phyloP scores from a whole-genome alignment of 2,329 filamentous ascomycete species.

The Verruconis gallopava region DNA sequence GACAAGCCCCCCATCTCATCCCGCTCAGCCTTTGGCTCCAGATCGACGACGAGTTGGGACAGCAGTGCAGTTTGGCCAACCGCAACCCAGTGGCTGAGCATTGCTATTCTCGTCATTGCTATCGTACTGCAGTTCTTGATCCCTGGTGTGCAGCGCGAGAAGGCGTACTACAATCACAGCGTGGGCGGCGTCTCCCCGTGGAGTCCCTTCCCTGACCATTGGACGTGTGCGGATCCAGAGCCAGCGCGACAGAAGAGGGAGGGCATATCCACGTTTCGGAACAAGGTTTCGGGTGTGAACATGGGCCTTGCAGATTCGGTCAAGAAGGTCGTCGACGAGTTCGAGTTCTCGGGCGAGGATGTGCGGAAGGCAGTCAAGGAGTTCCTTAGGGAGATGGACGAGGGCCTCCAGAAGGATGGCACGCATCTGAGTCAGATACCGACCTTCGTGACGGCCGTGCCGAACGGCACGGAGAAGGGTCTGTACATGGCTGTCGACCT shows the following conservation, averaged over 20 bases:
- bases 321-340: constrained; percentile 67
- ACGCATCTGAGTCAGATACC: constrained; percentile 90
- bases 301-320: constrained; percentile 50
- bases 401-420: constrained; percentile 66
- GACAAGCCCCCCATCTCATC: background rate
- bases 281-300: background rate
- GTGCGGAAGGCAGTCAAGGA: constrained; percentile 71
- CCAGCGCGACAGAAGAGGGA: background rate
- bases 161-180: background rate
- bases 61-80: constrained; percentile 8
- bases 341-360: constrained; percentile 68
- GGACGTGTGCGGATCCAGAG: constrained; percentile 4
- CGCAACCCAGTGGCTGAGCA: constrained; percentile 15
- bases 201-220: constrained; percentile 8
- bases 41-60: too few species aligned
- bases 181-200: constrained; percentile 5
- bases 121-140: constrained; percentile 23
- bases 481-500: constrained; percentile 93
- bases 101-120: constrained; percentile 22
- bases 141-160: constrained; percentile 20
- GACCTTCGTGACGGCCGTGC: constrained; percentile 89
- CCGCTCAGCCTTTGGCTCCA: background rate
- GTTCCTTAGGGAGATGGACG: constrained; percentile 77
- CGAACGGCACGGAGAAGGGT: constrained; percentile 97
- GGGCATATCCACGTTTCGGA: constrained; percentile 1